Conservation (phyloP, 176 grass and related monocot species). For the Thinopyrum elongatum region DNA sequence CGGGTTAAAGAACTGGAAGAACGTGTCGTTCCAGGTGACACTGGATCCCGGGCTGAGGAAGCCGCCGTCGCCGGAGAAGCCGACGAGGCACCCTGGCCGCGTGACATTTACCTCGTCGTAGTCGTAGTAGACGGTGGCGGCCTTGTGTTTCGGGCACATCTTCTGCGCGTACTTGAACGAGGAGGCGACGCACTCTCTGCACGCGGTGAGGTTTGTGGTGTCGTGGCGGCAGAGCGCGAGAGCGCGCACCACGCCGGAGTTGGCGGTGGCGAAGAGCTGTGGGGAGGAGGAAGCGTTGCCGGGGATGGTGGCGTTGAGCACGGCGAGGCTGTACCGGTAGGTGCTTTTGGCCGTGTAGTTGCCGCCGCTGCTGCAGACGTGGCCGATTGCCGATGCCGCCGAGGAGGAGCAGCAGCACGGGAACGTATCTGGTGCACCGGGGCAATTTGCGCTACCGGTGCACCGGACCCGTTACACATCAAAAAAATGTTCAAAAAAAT, state of each 20-base stretch:
- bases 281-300: constrained; percentile 19
- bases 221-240: constrained; percentile 49
- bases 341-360: constrained; percentile 19
- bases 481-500: too few species aligned
- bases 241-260: constrained; percentile 22
- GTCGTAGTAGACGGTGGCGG: neutral
- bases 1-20: neutral
- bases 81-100: neutral
- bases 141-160: neutral
- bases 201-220: neutral
- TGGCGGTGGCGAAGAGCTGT: neutral
- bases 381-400: neutral
- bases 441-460: too few species aligned
- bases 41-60: neutral
- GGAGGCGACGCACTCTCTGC: neutral
- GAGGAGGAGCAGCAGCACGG: neutral
- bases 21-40: neutral
- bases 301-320: neutral
- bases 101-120: neutral
- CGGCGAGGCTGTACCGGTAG: neutral
- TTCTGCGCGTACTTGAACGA: neutral
- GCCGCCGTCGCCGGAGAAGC: neutral
- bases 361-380: constrained; percentile 1
- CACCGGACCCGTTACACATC: too few species aligned
- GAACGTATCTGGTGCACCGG: too few species aligned